phyloP scores from a whole-genome alignment of 202 grass and related monocot species.

The Panicum hallii region DNA sequence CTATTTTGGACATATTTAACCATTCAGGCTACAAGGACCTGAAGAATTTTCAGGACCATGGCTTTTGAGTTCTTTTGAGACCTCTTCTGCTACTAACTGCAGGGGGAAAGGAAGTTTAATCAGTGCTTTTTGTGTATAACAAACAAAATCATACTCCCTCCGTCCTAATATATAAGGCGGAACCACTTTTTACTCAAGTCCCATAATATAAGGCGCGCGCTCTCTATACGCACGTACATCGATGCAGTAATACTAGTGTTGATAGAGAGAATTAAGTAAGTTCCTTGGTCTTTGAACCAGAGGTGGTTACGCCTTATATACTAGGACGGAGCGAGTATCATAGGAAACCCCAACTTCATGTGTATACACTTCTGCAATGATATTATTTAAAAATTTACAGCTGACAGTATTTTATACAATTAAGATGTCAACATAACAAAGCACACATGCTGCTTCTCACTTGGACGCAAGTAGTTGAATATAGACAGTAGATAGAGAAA shows the following conservation, averaged over 20 bases:
- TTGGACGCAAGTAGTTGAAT: not conserved
- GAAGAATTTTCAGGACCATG: conserved; percentile 24
- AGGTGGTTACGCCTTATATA: too few relatives aligned
- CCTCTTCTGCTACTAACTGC: conserved; percentile 30
- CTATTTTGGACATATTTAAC: conserved; percentile 31
- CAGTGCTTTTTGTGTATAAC: not conserved
- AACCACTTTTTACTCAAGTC: too few relatives aligned
- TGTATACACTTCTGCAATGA: not conserved
- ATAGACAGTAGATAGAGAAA: not conserved
- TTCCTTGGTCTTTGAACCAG: too few relatives aligned
- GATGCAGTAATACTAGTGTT: too few relatives aligned
- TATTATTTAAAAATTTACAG: not conserved
- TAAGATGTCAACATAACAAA: not conserved
- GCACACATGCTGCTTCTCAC: not conserved
- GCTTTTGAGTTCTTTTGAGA: conserved; percentile 29
- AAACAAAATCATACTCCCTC: conserved; percentile 5
- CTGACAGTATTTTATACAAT: conserved; percentile 2
- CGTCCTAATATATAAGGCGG: too few relatives aligned
- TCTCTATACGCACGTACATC: too few relatives aligned
- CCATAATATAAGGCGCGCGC: too few relatives aligned
- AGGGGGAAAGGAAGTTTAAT: not conserved
- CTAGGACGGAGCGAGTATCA: not conserved
- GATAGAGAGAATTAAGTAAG: too few relatives aligned
- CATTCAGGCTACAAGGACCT: conserved; percentile 27
- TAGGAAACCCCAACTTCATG: not conserved